Base-by-base conservation (phyloP, 2,329 filamentous ascomycete species). In the Lizonia empirigonia region DNA sequence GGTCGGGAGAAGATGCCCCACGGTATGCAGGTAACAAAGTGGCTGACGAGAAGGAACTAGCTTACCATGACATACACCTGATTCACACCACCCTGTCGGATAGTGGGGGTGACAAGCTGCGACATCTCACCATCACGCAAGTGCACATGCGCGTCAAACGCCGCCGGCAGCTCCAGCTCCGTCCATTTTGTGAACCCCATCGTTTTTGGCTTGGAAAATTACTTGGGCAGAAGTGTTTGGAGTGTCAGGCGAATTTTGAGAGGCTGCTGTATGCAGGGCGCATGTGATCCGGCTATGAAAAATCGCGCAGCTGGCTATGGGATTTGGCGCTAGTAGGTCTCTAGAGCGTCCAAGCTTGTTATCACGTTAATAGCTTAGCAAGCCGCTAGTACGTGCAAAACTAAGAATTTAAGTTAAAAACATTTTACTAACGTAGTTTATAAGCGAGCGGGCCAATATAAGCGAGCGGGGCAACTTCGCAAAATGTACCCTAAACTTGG, bases 31-130 rank as follows among this genome's bases (percentile, higher is more conserved):
- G 27, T 15, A 7, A 30, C 27, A 13, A 7, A 7, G n/a, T 15
- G 27, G n/a, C 27, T n/a, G 18, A 23, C n/a, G 18, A 9, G 27
- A 24, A 24, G 15, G 27, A 30, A 19, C 33, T 50, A 49, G 50
- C 74, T 63, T 70, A 79, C 77, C 78, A 81, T 81, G 24, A 82
- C 79, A 69, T 76, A 81, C 29, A 82, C 79, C 24, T 77, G 79
- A 64, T 81, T 78, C 53, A 79, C 78, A 55, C 79, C 80, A 52
- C 80, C 80, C 53, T 72, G 59, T 40, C 79, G 74, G 59, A 82
- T 80, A 18, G 77, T 80, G 4, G 77, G 77, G 24, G 76, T 77
- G 44, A 82, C 78, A 1, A 78, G 67, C 64, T 78, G 74, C 55
- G 77, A 76, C 79, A 82, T 82, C 23, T 76, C 73, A 13, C 77